Conservation (phyloP, 139 green algal genomes). For the Chlorella sp. region DNA sequence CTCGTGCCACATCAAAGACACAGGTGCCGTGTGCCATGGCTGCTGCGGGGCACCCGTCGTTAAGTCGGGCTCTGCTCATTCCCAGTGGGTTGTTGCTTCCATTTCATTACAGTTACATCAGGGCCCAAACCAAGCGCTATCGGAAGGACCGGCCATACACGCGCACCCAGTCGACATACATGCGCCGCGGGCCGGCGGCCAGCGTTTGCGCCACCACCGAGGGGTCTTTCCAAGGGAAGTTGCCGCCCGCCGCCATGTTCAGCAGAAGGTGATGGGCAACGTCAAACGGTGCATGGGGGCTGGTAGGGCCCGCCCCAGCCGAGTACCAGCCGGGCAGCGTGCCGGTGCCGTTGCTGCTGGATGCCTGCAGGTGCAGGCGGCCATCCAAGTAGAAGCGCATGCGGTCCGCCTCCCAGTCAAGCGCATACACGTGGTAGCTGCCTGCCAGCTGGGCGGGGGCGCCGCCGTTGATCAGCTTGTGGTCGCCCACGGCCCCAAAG, state of each 20-base stretch:
- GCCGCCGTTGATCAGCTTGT: neutral
- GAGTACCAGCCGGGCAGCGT: neutral
- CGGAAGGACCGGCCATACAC: neutral
- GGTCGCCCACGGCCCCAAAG: neutral
- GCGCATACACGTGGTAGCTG: neutral
- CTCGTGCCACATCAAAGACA: no score
- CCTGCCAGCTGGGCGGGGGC: neutral
- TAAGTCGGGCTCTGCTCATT: no score
- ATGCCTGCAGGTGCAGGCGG: neutral
- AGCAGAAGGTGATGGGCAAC: neutral
- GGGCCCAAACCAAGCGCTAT: no score
- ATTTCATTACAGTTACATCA: no score
- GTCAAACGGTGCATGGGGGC: neutral
- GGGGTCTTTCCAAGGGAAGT: neutral
- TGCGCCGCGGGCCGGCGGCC: neutral
- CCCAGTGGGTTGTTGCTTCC: no score
- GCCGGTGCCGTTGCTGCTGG: neutral
- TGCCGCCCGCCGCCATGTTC: neutral
- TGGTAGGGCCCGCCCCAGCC: neutral
- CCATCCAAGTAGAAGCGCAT: neutral
- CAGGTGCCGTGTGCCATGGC: no score
- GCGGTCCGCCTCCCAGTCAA: constrained; percentile 8
- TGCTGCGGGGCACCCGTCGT: no score
- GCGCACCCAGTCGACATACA: neutral
- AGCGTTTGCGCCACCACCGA: neutral